A percentile compares a stretch with the other conserved stretches of the same genome.
These are phyloP conservation scores for Fusarium nygamai DNA, from an alignment of 2,329 filamentous ascomycete genomes.

Conservation along the genomic window DNA sequence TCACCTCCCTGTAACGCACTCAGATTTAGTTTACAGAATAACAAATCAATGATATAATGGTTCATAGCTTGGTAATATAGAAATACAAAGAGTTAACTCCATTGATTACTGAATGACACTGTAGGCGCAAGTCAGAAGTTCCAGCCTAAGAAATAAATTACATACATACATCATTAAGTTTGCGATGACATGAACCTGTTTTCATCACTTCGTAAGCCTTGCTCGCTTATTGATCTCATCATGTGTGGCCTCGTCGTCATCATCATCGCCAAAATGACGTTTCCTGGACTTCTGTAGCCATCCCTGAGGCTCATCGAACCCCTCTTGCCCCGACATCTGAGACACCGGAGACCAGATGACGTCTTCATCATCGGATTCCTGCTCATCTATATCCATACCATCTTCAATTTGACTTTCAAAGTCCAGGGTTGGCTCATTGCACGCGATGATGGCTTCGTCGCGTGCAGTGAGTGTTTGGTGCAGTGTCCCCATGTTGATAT, in stretches of 20 bases:
- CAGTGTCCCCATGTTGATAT: no score
- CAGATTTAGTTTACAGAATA: not conserved
- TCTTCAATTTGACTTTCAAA: not conserved
- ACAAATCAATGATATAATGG: accelerated
- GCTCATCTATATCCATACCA: not conserved
- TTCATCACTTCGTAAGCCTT: not conserved
- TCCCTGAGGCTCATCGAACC: not conserved
- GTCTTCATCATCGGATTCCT: not conserved
- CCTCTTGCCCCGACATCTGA: not conserved
- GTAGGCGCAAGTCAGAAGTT: accelerated
- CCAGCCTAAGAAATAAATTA: not conserved
- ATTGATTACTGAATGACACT: accelerated
- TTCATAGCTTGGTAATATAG: not conserved
- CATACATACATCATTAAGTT: no score
- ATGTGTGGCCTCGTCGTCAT: accelerated
- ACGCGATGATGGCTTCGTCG: not conserved
- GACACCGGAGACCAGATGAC: accelerated
- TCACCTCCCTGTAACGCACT: accelerated
- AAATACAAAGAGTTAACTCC: not conserved
- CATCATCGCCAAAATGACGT: not conserved
- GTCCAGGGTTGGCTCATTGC: accelerated
- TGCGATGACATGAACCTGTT: not conserved
- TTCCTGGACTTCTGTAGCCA: accelerated
- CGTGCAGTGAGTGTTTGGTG: no score
- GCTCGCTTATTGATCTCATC: not conserved